Percentiles rank a stretch among this genome's conserved stretches.
Conservation (phyloP, 1,284 basidiomycete genomes). For the Cutaneotrichosporon cyanovorans region DNA sequence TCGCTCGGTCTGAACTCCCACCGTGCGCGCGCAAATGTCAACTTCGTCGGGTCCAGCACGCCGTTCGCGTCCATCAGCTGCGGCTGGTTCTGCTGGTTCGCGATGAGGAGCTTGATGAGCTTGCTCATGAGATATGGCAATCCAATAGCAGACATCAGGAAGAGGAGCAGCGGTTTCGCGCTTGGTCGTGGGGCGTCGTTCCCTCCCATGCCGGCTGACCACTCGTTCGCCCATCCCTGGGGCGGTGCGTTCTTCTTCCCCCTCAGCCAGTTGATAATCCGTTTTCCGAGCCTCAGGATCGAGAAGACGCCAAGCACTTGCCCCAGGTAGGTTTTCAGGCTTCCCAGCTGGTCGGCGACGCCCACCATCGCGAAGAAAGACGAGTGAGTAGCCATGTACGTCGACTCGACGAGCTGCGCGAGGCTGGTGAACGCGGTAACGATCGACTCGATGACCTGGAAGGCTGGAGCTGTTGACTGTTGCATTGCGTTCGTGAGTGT, state of each 20-base stretch:
- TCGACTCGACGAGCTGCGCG: slow-evolving; percentile 95
- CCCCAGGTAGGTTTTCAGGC: slow-evolving; percentile 83
- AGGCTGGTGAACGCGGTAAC: slow-evolving; percentile 94
- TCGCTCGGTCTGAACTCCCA: slow-evolving; percentile 71
- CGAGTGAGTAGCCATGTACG: slow-evolving; percentile 98
- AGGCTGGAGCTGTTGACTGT: slow-evolving; percentile 82
- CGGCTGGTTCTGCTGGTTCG: slow-evolving; percentile 48
- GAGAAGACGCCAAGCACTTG: slow-evolving; percentile 90
- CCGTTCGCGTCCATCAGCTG: slow-evolving; percentile 26
- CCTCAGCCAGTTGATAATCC: slow-evolving; percentile 46
- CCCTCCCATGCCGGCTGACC: slow-evolving; percentile 22
- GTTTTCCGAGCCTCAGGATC: slow-evolving; percentile 62
- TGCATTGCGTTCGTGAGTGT: slow-evolving; percentile 82
- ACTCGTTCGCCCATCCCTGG: slow-evolving; percentile 46
- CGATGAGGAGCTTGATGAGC: slow-evolving; percentile 73
- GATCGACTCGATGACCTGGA: slow-evolving; percentile 85
- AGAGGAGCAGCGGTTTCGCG: slow-evolving; percentile 87
- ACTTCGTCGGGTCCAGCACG: slow-evolving; percentile 50
- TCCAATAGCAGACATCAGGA: slow-evolving; percentile 91
- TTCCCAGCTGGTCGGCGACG: slow-evolving; percentile 89
- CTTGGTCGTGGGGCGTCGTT: slow-evolving; percentile 55
- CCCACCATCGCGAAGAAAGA: slow-evolving; percentile 99
- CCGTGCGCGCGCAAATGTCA: slow-evolving; percentile 81
- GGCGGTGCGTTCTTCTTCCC: slow-evolving; percentile 50
- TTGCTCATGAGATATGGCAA: slow-evolving; percentile 90